A percentile compares a stretch with the other conserved stretches of the same genome.
Conservation (phyloP, 129 eudicot species). For the Calendula officinalis region DNA sequence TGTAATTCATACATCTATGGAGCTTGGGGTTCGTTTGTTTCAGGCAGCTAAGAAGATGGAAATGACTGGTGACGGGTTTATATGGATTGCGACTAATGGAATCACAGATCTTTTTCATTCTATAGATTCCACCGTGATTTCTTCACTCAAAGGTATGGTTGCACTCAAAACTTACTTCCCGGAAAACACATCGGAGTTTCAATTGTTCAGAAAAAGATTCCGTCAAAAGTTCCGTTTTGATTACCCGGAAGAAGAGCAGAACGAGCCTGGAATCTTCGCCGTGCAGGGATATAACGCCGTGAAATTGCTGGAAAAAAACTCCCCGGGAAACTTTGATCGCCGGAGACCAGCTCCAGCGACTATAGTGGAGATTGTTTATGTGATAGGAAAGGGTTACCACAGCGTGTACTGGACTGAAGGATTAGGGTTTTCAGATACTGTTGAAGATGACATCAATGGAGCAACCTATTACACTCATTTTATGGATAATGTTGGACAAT, state of each 20-base stretch:
- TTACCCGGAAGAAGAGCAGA: slow-evolving; percentile 37
- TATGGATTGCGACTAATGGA: slow-evolving; percentile 46
- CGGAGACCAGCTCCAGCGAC: slow-evolving; percentile 23
- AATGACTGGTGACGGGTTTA: slow-evolving; percentile 54
- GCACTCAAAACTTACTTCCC: slow-evolving; percentile 49
- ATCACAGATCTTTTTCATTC: slow-evolving; percentile 38
- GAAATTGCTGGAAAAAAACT: slow-evolving; percentile 11
- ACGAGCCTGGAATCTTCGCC: slow-evolving; percentile 42
- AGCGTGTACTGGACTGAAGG: slow-evolving; percentile 49
- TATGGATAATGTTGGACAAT: slow-evolving; percentile 31
- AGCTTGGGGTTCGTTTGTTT: slow-evolving; percentile 36
- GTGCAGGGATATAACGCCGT: slow-evolving; percentile 38
- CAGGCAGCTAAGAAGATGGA: slow-evolving; percentile 34
- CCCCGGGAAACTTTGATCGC: slow-evolving; percentile 3
- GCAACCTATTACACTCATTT: slow-evolving; percentile 20
- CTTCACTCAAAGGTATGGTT: slow-evolving; percentile 53
- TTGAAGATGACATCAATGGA: slow-evolving; percentile 18
- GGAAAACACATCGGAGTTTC: slow-evolving; percentile 12
- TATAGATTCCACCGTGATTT: slow-evolving; percentile 20
- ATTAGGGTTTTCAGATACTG: slow-evolving; percentile 33
- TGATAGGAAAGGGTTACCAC: slow-evolving; percentile 41
- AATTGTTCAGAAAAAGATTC: slow-evolving; percentile 35
- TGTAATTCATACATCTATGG: slow-evolving; percentile 40
- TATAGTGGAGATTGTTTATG: slow-evolving; percentile 40
- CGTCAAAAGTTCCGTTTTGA: slow-evolving; percentile 17